Evolutionary conservation across 169 alveolate genomes (phyloP).

Genomic region (Plasmodium vinckei): DNA sequence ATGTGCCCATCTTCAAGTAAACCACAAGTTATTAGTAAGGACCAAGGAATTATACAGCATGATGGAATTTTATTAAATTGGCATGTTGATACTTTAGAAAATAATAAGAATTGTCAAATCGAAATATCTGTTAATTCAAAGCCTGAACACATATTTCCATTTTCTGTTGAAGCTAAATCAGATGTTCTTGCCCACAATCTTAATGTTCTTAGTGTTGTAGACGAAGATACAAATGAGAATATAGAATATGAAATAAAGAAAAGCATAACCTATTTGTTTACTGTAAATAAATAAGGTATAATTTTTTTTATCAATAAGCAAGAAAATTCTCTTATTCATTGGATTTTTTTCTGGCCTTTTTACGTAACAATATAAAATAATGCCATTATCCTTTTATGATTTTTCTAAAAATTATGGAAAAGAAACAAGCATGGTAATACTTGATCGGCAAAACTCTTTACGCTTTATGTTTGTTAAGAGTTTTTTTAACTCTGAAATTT

Average conservation of each 20-base stretch:
- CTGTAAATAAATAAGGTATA: conserved; percentile 36
- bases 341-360: too few species aligned
- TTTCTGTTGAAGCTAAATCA: conserved; percentile 76
- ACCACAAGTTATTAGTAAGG: conserved; percentile 74
- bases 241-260: conserved; percentile 67
- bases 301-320: too few species aligned
- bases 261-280: conserved; percentile 64
- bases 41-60: conserved; percentile 71
- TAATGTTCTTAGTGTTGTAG: conserved; percentile 58
- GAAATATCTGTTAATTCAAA: conserved; percentile 75
- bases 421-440: too few species aligned
- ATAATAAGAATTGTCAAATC: conserved; percentile 66
- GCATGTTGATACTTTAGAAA: conserved; percentile 51
- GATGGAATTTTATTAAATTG: conserved; percentile 65
- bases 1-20: conserved; percentile 74
- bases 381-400: too few species aligned
- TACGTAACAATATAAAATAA: too few species aligned
- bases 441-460: too few species aligned
- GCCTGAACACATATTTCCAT: conserved; percentile 67
- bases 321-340: too few species aligned
- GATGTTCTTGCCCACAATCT: conserved; percentile 55
- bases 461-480: too few species aligned
- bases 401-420: too few species aligned
- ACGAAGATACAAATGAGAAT: conserved; percentile 66
- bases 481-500: too few species aligned